phyloP scores from a whole-genome alignment of 148 eudicot species.

The Spergularia marina region DNA sequence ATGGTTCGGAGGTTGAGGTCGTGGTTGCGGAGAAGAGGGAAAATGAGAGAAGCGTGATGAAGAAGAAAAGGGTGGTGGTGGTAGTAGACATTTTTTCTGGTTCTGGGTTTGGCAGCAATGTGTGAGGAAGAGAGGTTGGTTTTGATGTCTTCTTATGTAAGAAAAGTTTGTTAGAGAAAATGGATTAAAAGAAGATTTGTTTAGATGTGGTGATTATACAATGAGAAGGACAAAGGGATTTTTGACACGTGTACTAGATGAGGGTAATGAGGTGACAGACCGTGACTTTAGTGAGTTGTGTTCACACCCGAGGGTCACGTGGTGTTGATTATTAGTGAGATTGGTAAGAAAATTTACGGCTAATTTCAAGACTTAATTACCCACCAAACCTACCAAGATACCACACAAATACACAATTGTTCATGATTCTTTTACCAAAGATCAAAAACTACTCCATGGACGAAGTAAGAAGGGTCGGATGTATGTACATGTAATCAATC shows the following conservation, averaged over 20 bases:
- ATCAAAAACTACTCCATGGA: too few relatives aligned
- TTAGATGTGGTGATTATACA: too few relatives aligned
- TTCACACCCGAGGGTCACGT: slow-evolving; percentile 18
- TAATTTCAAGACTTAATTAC: too few relatives aligned
- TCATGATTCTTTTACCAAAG: too few relatives aligned
- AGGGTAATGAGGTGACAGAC: neutral
- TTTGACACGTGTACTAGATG: slow-evolving; percentile 18
- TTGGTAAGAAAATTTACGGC: neutral
- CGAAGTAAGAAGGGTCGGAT: too few relatives aligned
- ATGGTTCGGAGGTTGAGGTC: neutral
- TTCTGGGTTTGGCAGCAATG: too few relatives aligned
- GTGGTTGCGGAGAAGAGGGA: slow-evolving; percentile 8
- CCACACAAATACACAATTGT: too few relatives aligned
- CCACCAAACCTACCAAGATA: too few relatives aligned
- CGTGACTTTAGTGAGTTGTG: neutral
- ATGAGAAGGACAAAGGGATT: neutral
- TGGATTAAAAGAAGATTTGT: neutral
- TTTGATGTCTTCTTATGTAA: neutral
- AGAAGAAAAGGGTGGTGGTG: neutral
- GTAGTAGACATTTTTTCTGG: slow-evolving; percentile 16
- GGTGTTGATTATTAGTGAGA: neutral
- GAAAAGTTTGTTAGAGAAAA: neutral
- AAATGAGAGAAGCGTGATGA: slow-evolving; percentile 5
- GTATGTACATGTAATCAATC: too few relatives aligned
- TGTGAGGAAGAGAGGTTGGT: neutral